phyloP scores from a whole-genome alignment of 164 flowering plant genomes.

The Stephania yunnanensis region DNA sequence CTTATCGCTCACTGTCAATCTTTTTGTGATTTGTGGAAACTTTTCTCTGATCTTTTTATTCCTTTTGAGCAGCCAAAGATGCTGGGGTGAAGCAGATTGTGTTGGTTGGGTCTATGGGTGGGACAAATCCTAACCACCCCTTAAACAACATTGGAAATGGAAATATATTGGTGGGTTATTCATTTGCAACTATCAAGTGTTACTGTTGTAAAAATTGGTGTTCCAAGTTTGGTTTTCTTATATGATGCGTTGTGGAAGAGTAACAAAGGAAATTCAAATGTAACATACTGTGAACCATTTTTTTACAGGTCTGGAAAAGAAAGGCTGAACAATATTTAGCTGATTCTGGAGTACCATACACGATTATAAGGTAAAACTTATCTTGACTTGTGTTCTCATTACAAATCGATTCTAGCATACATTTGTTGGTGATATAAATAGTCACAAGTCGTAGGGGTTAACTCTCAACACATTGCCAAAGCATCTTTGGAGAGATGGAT shows the following conservation, averaged over 20 bases:
- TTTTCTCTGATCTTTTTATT: slow-evolving; percentile 5
- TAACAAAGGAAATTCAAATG: background rate
- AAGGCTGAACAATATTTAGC: slow-evolving; percentile 94
- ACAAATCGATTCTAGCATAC: too few species aligned
- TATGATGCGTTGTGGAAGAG: background rate
- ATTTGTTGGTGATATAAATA: too few species aligned
- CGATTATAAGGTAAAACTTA: slow-evolving; percentile 68
- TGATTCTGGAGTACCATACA: slow-evolving; percentile 92
- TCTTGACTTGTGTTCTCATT: background rate
- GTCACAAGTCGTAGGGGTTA: too few species aligned
- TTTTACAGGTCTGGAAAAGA: slow-evolving; percentile 88
- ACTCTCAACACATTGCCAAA: too few species aligned
- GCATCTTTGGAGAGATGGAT: too few species aligned
- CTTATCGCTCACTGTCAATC: background rate
- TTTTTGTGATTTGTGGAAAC: background rate
- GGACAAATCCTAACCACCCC: slow-evolving; percentile 70
- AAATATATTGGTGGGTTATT: slow-evolving; percentile 68
- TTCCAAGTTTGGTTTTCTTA: background rate
- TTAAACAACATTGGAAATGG: slow-evolving; percentile 90
- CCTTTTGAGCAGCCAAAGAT: slow-evolving; percentile 65
- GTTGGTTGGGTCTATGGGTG: slow-evolving; percentile 98
- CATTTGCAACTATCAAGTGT: background rate
- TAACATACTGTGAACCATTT: background rate
- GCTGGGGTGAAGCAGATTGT: slow-evolving; percentile 96
- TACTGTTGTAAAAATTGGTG: background rate